Evolutionary conservation across 129 eudicot genomes (phyloP), one percentile per base, ranked within the genome.

Genomic region (Rutidosis leptorrhynchoides): DNA sequence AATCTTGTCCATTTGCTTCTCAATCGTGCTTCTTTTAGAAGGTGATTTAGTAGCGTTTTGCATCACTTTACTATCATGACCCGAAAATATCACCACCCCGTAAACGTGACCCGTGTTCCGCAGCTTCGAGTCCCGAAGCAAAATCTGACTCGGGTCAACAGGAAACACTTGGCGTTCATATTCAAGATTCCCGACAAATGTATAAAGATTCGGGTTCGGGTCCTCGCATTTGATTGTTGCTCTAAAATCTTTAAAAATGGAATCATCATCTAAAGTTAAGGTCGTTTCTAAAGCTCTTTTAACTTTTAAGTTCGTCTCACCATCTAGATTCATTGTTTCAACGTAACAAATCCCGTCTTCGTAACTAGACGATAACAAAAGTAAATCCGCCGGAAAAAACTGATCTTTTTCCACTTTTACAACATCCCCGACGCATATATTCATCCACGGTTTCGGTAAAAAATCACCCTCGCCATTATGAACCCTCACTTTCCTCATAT

Each of bases 281-380:
- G 99, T 94, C 20, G 76, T 74, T 72, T 94, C 99, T 55, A 89
- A 61, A 55, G 95, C 80, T 78, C 96, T 82, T 78, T 89, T 94
- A 33, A 94, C 95, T 78, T 94, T 94, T 74, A 94, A 79, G 73
- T 94, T 94, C 14, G 99, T 94, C 73, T 94, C 99, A 24, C 99
- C 99, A 46, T 94, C 99, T 77, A 94, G 77, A 73, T 94, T 94
- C 99, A 94, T 94, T 2, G 99, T 94, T 58, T 94, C 99, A 51
- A 94, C 99, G 61, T 94, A 94, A 74, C 99, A 89, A 71, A 94
- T 94, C 51, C 99, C 99, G 57, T 94, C 99, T 67, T 94, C 96
- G 77, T 89, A 94, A 79, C 99, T 89, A 1, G 99, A 89, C 11
- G 99, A 86, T 20, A 94, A 58, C 51, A 94, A 82, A 70, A 94